Evolutionary conservation across 2,329 filamentous ascomycete genomes (phyloP).

Genomic region (Daldinia eschscholtzii): DNA sequence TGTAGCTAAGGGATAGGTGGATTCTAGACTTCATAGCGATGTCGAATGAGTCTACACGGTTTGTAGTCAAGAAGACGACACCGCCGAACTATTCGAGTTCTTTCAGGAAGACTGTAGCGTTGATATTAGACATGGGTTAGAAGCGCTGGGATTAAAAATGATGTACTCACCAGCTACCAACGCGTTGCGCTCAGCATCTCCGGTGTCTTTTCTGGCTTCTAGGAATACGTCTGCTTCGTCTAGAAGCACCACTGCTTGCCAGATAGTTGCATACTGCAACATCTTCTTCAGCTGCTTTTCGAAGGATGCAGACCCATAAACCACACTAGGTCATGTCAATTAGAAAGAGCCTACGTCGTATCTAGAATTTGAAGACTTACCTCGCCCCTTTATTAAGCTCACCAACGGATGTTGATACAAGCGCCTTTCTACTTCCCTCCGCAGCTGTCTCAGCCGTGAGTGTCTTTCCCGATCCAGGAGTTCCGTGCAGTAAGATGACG

Average conservation of each 20-base stretch:
- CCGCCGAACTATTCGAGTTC: conserved; percentile 59
- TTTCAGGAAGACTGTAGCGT: conserved; percentile 54
- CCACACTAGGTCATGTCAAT: conserved; percentile 22
- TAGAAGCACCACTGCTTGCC: conserved; percentile 51
- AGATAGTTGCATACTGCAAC: conserved; percentile 49
- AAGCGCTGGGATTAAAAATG: not conserved
- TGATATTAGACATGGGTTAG: conserved; percentile 4
- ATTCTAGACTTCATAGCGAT: conserved; percentile 59
- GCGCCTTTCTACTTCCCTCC: conserved; percentile 46
- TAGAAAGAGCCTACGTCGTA: not conserved
- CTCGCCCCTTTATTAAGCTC: conserved; percentile 44
- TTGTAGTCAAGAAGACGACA: conserved; percentile 61
- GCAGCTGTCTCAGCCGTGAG: conserved; percentile 55
- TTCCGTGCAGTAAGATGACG: conserved; percentile 55
- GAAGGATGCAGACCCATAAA: conserved; percentile 41
- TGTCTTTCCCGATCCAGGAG: conserved; percentile 56
- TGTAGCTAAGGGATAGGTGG: conserved; percentile 56
- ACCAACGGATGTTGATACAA: conserved; percentile 47
- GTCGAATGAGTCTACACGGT: conserved; percentile 56
- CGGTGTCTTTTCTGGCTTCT: conserved; percentile 43
- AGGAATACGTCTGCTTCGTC: conserved; percentile 53
- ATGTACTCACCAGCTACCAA: conserved; percentile 45
- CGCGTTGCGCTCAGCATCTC: conserved; percentile 42
- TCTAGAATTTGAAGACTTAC: conserved; percentile 22
- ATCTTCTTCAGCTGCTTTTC: conserved; percentile 48